A percentile compares a stretch with the other conserved stretches of the same genome.
phyloP scores from a whole-genome alignment of 208 protist species.

The Acanthamoeba healyi region DNA sequence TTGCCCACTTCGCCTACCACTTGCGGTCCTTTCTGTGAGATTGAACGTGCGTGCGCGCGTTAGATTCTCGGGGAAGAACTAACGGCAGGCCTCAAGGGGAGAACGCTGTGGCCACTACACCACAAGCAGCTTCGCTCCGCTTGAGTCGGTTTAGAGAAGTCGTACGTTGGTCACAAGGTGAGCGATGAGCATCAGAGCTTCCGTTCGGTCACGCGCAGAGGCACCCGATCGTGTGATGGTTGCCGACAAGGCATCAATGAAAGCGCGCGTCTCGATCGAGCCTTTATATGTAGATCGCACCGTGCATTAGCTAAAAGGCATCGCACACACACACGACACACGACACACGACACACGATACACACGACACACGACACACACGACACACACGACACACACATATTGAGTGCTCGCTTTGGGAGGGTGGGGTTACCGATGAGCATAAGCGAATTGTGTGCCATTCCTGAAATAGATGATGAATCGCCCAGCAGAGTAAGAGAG shows the following conservation, averaged over 20 bases:
- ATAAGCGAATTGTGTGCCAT: conserved; percentile 34
- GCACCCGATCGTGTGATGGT: conserved; percentile 1
- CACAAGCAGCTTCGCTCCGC: no score
- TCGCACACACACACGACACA: background rate
- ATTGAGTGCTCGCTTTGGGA: background rate
- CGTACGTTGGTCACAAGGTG: background rate
- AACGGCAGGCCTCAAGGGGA: background rate
- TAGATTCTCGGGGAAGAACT: background rate
- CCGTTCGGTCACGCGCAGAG: background rate
- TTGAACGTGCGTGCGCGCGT: background rate
- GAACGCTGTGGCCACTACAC: background rate
- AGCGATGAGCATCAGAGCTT: background rate
- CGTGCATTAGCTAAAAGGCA: no score
- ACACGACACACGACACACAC: no score
- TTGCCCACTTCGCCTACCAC: conserved; percentile 8
- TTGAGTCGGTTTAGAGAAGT: no score
- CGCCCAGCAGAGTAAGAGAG: background rate
- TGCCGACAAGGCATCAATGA: conserved; percentile 8
- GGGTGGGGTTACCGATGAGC: background rate
- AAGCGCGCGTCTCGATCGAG: background rate
- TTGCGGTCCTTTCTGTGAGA: background rate
- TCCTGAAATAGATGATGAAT: background rate
- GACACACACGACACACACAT: background rate
- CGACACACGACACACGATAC: no score
- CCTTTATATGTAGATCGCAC: no score